phyloP scores from a whole-genome alignment of 768 basidiomycete species.

The Russula sp. region DNA sequence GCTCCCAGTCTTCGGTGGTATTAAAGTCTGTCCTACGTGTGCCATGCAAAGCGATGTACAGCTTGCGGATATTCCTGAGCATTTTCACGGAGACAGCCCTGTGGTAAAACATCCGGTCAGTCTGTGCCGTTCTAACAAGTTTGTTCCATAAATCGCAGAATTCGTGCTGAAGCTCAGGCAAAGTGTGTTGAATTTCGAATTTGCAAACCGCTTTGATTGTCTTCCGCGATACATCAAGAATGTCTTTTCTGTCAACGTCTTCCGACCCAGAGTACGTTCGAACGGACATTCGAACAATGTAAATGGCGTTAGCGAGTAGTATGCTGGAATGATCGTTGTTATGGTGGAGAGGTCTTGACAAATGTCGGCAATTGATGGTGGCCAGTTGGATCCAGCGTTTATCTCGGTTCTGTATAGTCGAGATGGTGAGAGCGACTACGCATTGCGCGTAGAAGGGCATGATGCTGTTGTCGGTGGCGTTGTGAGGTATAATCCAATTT shows the following conservation, averaged over 20 bases:
- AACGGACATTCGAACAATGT: background rate
- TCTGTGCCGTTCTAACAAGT: background rate
- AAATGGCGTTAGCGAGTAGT: background rate
- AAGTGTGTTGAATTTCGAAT: background rate
- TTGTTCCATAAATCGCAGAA: slow-evolving; percentile 12
- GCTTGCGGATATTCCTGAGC: slow-evolving; percentile 11
- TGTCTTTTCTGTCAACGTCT: no score
- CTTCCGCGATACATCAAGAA: background rate
- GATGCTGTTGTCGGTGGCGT: background rate
- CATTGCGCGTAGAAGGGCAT: slow-evolving; percentile 9
- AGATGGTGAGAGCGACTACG: background rate
- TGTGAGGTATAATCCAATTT: background rate
- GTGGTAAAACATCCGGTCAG: background rate
- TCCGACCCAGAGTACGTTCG: background rate
- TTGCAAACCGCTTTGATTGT: background rate
- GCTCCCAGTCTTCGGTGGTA: background rate
- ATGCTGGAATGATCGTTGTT: no score
- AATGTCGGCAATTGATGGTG: no score
- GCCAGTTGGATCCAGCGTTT: slow-evolving; percentile 13
- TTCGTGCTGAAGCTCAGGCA: background rate
- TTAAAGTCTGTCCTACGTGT: background rate
- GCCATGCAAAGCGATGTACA: slow-evolving; percentile 2
- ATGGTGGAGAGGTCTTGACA: no score
- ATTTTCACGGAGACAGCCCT: background rate
- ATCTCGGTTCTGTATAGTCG: slow-evolving; percentile 1